A percentile compares a stretch with the other conserved stretches of the same genome.
Evolutionary conservation across 139 green algal species (phyloP).

Genomic region (Auxenochlorella pyrenoidosa): DNA sequence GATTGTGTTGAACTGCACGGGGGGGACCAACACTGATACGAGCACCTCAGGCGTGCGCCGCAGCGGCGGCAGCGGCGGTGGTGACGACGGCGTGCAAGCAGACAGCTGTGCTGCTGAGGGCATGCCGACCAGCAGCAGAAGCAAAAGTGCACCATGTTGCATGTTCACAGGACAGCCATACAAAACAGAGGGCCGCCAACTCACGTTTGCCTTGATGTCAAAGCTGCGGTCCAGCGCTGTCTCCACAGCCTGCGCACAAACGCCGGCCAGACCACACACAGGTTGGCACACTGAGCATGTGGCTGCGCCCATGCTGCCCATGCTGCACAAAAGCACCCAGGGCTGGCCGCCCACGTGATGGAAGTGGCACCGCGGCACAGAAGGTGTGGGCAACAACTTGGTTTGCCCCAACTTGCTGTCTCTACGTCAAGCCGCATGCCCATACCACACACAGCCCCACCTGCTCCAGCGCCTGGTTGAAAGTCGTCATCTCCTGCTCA

Average conservation of each 20-base stretch:
- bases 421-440: not conserved
- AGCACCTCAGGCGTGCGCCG: not conserved
- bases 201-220: slow-evolving; percentile 30
- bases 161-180: no score
- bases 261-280: not conserved
- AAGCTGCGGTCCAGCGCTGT: slow-evolving; percentile 22
- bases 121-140: no score
- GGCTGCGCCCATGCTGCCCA: no score
- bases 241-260: slow-evolving; percentile 23
- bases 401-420: not conserved
- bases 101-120: no score
- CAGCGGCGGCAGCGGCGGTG: not conserved
- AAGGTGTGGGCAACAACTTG: no score
- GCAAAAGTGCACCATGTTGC: no score
- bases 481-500: slow-evolving; percentile 24
- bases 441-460: not conserved
- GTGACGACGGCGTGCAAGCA: no score
- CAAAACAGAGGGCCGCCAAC: not conserved
- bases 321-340: not conserved
- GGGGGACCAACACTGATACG: not conserved
- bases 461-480: slow-evolving; percentile 23
- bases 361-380: no score
- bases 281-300: no score
- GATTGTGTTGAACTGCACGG: slow-evolving; percentile 22
- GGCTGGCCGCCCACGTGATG: no score